Base-by-base conservation (phyloP, 192 early-diverging fungal species). In the Coemansia sp. region DNA sequence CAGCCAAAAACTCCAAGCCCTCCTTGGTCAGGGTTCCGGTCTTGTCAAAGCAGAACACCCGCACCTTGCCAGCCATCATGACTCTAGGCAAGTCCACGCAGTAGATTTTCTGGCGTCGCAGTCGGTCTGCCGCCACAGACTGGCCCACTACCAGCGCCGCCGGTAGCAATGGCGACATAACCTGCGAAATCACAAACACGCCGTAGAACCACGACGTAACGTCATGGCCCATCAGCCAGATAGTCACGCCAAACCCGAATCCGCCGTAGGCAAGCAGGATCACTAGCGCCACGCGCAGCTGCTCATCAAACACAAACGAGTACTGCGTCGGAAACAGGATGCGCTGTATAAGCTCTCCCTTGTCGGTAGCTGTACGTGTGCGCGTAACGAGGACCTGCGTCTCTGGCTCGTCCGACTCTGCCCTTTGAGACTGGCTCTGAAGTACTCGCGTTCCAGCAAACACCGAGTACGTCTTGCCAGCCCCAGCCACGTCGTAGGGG, bases 371-470 rank as follows among this genome's bases (percentile, higher is more conserved):
- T 10, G 89, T 88, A 55, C 92, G 89, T 15, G 92, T 93, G 39
- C 80, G 71, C 63, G 78, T 76, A 5, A 91, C 81, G n/a, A 89
- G 88, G 3, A 92, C 69, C 44, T 87, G 88, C 31, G 80, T 85
- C 33, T 87, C 87, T 12, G 69, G 75, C n/a, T 44, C 68, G 29
- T 38, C 65, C 4, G 61, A 18, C 1, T 58, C 47, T n/a, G 44
- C 63, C 58, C 61, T 52, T 11, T 62, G 34, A 50, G 39, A 36
- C 16, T 36, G 62, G 41, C 87, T 76, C 73, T 94, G 89, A n/a
- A 90, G 70, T 5, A 92, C 85, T 50, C 64, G 72, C 10, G 90
- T 91, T 33, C 93, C 93, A 18, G 90, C 90, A 70, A 87, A 90
- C 6, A 94, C 73, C 29, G 88, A 86, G 72, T 90, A 87, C 57